A percentile compares a stretch with the other conserved stretches of the same genome.
Evolutionary conservation across 768 basidiomycete genomes (phyloP).

Genomic region (Inosperma sp.): DNA sequence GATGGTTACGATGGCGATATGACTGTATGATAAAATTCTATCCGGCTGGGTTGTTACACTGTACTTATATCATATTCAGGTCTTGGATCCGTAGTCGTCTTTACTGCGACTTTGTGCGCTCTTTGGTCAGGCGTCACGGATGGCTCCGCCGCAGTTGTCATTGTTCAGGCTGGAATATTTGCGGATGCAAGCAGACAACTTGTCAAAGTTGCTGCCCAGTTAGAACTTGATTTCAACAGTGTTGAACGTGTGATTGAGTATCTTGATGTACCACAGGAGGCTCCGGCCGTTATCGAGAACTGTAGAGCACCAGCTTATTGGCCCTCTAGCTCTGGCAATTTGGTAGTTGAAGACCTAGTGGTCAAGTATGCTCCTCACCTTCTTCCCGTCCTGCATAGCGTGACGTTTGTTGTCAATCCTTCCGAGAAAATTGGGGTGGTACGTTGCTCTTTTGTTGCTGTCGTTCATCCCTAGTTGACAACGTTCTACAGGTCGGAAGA

Average conservation of each 20-base stretch:
- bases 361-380: conserved; percentile 62
- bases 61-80: conserved; percentile 29
- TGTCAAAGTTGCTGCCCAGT: conserved; percentile 60
- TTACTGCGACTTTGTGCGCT: conserved; percentile 64
- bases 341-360: conserved; percentile 54
- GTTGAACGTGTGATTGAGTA: conserved; percentile 73
- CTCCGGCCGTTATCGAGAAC: conserved; percentile 52
- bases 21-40: conserved; percentile 44
- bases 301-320: conserved; percentile 66
- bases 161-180: conserved; percentile 64
- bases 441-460: conserved; percentile 19
- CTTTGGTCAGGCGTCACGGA: conserved; percentile 51
- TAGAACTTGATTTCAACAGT: conserved; percentile 72
- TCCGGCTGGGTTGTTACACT: background rate
- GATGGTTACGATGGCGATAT: conserved; percentile 71
- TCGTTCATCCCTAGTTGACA: conserved; percentile 1
- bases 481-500: conserved; percentile 48
- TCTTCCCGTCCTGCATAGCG: conserved; percentile 50
- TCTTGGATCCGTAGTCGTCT: conserved; percentile 68
- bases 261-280: conserved; percentile 62
- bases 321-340: conserved; percentile 56
- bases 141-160: conserved; percentile 66
- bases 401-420: conserved; percentile 57
- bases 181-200: conserved; percentile 65
- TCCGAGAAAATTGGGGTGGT: conserved; percentile 68